Conservation (phyloP, 164 flowering plant species). For the Stephania yunnanensis region DNA sequence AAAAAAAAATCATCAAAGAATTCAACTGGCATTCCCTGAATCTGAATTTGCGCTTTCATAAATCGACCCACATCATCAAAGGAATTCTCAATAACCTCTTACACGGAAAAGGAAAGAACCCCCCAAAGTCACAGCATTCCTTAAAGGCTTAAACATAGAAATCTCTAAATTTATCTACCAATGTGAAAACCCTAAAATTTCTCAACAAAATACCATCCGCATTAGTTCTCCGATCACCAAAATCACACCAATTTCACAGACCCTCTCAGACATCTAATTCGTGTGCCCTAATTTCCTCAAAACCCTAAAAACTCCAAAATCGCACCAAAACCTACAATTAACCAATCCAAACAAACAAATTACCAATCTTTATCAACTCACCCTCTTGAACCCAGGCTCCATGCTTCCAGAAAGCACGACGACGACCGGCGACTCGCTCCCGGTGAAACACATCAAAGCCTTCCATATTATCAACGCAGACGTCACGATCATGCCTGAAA, state of each 20-base stretch:
- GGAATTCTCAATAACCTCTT: not conserved
- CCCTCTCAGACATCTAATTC: not conserved
- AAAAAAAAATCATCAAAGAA: too few species aligned
- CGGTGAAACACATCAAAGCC: conserved; percentile 68
- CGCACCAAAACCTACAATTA: not conserved
- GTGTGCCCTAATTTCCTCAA: not conserved
- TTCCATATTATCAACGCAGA: conserved; percentile 84
- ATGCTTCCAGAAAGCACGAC: conserved; percentile 82
- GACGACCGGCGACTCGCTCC: conserved; percentile 82
- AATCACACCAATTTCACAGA: too few species aligned
- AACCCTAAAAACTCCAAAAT: not conserved
- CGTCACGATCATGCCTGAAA: conserved; percentile 67
- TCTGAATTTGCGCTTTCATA: too few species aligned
- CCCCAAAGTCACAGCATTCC: not conserved
- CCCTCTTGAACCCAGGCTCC: conserved; percentile 87
- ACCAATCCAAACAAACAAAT: not conserved
- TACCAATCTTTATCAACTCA: conserved; percentile 15
- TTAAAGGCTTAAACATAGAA: not conserved
- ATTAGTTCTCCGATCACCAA: not conserved
- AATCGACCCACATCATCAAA: not conserved
- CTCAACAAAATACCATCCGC: not conserved
- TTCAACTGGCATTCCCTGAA: too few species aligned
- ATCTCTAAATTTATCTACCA: not conserved
- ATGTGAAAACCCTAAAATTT: not conserved
- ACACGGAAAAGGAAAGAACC: not conserved